These are phyloP conservation scores for Diaporthe nobilis DNA, from an alignment of 2,329 filamentous ascomycete genomes.

Conservation along the genomic window DNA sequence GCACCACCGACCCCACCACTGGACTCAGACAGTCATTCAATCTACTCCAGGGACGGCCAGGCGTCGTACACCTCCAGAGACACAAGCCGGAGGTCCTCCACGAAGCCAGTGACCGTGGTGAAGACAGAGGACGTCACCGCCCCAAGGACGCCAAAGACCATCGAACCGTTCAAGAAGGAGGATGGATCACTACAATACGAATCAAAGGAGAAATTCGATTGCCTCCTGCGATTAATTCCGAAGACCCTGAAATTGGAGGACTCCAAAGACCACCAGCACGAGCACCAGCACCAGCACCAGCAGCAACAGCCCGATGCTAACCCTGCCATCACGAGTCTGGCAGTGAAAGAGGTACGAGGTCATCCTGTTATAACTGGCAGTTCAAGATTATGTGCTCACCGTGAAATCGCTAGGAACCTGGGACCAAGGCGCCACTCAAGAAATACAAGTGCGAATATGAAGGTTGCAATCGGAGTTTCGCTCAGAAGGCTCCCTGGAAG, in stretches of 20 bases:
- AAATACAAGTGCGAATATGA: constrained; percentile 81
- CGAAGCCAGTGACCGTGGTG: constrained; percentile 53
- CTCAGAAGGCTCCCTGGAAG: constrained; percentile 92
- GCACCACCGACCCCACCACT: constrained; percentile 48
- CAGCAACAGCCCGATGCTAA: constrained; percentile 10
- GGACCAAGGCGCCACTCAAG: constrained; percentile 62
- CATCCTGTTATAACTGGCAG: not conserved
- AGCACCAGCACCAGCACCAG: not conserved
- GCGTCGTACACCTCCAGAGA: constrained; percentile 49
- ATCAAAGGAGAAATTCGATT: constrained; percentile 34
- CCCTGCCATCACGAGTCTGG: not conserved
- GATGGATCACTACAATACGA: constrained; percentile 37
- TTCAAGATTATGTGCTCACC: not conserved
- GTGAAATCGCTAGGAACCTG: constrained; percentile 36
- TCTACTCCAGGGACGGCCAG: constrained; percentile 47
- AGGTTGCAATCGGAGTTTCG: constrained; percentile 85
- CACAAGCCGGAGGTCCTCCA: constrained; percentile 51
- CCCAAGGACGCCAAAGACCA: constrained; percentile 38
- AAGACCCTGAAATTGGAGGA: constrained; percentile 11
- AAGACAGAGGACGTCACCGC: constrained; percentile 42
- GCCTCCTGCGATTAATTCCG: constrained; percentile 35
- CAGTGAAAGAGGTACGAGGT: constrained; percentile 29
- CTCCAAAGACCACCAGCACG: not conserved
- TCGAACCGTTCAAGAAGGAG: constrained; percentile 33
- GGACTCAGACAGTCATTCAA: constrained; percentile 46